Evolutionary conservation across 331 rosid genomes (phyloP).

Genomic region (Malus hybrid): DNA sequence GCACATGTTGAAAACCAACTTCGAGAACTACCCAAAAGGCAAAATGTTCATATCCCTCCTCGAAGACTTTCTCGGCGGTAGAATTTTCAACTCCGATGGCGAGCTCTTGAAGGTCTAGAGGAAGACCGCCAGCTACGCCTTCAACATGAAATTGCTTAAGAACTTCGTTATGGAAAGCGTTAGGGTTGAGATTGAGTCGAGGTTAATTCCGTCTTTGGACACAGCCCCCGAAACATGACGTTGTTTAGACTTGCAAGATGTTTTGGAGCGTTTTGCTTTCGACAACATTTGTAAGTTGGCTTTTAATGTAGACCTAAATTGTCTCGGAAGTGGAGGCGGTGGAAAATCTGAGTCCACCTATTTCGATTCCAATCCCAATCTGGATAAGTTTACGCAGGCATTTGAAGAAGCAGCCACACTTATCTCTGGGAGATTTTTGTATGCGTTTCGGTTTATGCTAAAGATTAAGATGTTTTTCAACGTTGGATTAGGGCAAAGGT

Average conservation of each 20-base stretch:
- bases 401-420: constrained; percentile 56
- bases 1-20: constrained; percentile 53
- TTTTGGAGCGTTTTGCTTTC: constrained; percentile 62
- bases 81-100: constrained; percentile 64
- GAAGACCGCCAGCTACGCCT: constrained; percentile 60
- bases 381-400: constrained; percentile 48
- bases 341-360: too few species aligned
- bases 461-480: constrained; percentile 33
- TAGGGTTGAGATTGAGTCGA: constrained; percentile 28
- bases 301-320: constrained; percentile 45
- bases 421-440: constrained; percentile 46
- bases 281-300: constrained; percentile 67
- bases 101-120: constrained; percentile 55
- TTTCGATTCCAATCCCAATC: background rate
- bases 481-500: constrained; percentile 39
- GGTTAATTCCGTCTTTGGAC: constrained; percentile 36
- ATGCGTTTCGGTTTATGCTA: background rate
- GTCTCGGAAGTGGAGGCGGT: constrained; percentile 36
- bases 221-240: constrained; percentile 5
- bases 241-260: constrained; percentile 47
- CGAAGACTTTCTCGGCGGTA: constrained; percentile 51
- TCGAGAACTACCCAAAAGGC: constrained; percentile 72
- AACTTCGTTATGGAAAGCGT: constrained; percentile 49
- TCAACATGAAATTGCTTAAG: constrained; percentile 56
- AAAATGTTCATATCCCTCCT: constrained; percentile 26